These are phyloP conservation scores for Angophora floribunda DNA, from an alignment of 345 rosid genomes.

Conservation along the genomic window DNA sequence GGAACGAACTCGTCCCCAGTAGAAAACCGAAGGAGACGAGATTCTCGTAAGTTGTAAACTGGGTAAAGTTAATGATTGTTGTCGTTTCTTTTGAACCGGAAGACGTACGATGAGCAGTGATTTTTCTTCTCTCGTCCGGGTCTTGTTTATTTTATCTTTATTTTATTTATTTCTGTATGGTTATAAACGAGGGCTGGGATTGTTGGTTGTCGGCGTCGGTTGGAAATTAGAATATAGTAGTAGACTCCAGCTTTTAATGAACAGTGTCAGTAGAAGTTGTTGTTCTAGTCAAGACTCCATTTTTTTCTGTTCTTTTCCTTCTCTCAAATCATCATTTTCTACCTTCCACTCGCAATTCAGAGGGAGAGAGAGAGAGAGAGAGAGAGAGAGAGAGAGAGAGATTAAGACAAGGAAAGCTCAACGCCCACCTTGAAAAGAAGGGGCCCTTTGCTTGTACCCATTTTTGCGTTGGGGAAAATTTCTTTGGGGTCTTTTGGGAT, in stretches of 20 bases:
- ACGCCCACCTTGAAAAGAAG: background rate
- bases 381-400: background rate
- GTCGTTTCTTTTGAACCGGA: background rate
- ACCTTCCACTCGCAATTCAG: background rate
- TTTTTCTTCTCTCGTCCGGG: background rate
- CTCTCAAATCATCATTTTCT: background rate
- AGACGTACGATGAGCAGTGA: background rate
- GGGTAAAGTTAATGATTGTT: background rate
- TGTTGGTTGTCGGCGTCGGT: background rate
- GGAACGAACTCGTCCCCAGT: background rate
- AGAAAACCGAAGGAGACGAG: background rate
- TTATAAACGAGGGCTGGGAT: background rate
- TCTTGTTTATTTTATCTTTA: background rate
- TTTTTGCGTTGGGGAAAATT: background rate
- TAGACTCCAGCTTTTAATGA: background rate
- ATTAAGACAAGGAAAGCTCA: background rate
- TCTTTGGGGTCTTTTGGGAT: slow-evolving; percentile 8
- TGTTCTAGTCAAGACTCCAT: background rate
- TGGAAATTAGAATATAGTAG: background rate
- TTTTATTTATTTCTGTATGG: background rate
- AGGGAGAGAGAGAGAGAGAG: background rate
- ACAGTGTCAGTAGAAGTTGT: background rate
- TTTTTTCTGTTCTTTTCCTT: background rate
- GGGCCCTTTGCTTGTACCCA: background rate
- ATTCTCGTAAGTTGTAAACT: background rate